Base-by-base conservation (phyloP, 306 rosid genomes). In the Sindora glabra region DNA sequence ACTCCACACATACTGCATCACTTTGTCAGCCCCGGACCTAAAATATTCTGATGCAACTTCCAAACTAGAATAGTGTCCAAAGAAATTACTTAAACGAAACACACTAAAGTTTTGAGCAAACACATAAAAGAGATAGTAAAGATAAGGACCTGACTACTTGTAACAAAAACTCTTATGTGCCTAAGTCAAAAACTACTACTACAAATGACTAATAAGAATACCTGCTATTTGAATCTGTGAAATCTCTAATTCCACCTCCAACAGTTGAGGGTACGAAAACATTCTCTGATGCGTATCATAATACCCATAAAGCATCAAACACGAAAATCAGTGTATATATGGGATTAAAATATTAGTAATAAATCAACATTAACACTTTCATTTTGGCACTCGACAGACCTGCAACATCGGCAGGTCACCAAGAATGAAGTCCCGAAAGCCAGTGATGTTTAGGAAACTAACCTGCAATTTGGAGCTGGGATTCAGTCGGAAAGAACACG, bases 1-100 rank as follows among this genome's bases (percentile, higher is more conserved):
- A 92, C 99, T 62, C 95, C 94, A 16, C 94, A 83, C 83, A 92
- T 45, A 89, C 96, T 24, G 96, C 99, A 71, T 92, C 95, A 52
- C 99, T 92, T 92, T 92, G 71, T 92, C 99, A 54, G 99, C 99
- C 19, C 99, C 99, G 37, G 96, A 89, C 76, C 99, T 86, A 69
- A 92, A 92, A 75, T 89, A 92, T 77, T 92, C 99, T 26, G 96
- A 83, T 59, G 96, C 99, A 80, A 92, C 99, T 77, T 89, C 90
- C 86, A 92, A 78, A 75, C 99, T 92, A 76, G 96, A 80, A 79
- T 92, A 86, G 79, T 84, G 74, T 89, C 99, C 86, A 36, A 64
- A 41, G 30, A 52, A 51, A 58, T 37, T 42, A 26, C 23, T 29
- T 9, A 15, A 45, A 69, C 40, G 38, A 49, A 49, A 48, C 30